These are phyloP conservation scores for Biscogniauxia sp. DNA, from an alignment of 2,329 filamentous ascomycete genomes.

Conservation along the genomic window DNA sequence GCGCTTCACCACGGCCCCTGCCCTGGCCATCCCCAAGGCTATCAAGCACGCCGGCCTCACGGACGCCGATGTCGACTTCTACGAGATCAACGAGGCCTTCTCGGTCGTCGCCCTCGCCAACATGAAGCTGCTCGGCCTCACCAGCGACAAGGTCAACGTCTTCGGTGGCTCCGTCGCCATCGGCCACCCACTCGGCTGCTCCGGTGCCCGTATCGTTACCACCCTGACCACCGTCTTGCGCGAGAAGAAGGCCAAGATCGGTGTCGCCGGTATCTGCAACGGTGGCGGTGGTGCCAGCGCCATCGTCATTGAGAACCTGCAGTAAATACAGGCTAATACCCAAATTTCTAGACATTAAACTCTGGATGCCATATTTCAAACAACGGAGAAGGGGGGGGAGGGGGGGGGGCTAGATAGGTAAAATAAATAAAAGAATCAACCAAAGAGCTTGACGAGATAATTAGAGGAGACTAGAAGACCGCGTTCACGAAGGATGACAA, in stretches of 20 bases:
- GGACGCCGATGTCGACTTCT: constrained; percentile 78
- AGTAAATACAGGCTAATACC: constrained; percentile 34
- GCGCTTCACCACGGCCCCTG: constrained; percentile 93
- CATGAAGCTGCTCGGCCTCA: constrained; percentile 82
- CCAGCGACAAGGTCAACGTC: constrained; percentile 86
- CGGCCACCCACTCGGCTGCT: constrained; percentile 91
- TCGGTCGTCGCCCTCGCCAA: constrained; percentile 95
- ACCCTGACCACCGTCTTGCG: constrained; percentile 86
- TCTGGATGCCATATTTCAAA: not conserved
- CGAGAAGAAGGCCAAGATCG: constrained; percentile 91
- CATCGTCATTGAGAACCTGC: constrained; percentile 78
- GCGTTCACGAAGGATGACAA: not conserved
- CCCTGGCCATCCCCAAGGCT: constrained; percentile 94
- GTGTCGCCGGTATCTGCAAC: constrained; percentile 94
- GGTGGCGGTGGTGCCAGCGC: constrained; percentile 94
- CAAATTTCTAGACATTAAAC: too few species aligned
- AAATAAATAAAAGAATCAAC: not conserved
- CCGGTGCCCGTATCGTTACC: constrained; percentile 88
- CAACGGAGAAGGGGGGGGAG: not conserved
- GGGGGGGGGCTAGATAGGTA: not conserved
- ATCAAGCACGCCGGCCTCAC: constrained; percentile 88
- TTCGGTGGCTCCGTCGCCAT: constrained; percentile 94
- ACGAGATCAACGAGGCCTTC: constrained; percentile 99
- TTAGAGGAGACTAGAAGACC: not conserved
- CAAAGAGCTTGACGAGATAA: not conserved